phyloP scores from a whole-genome alignment of 768 basidiomycete genomes.

The Suillus alpinus region DNA sequence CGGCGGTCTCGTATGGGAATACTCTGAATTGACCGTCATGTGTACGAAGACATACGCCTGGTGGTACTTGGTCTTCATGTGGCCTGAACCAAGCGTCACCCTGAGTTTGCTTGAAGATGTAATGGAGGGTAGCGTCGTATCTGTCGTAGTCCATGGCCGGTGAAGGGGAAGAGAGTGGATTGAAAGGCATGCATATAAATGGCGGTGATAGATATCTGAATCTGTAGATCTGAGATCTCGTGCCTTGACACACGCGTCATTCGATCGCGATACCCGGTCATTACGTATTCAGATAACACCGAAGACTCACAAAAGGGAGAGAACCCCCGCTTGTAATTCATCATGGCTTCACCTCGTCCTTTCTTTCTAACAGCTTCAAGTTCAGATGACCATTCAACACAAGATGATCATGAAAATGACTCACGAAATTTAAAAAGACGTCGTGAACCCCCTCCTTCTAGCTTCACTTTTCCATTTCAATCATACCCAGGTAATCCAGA shows the following conservation, averaged over 20 bases:
- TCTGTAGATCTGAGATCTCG: background rate
- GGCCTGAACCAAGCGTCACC: conserved; percentile 56
- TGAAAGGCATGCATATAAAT: too few relatives aligned
- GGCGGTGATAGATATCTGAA: too few relatives aligned
- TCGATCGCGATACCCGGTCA: too few relatives aligned
- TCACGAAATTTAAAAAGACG: conserved; percentile 12
- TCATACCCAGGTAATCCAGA: conserved; percentile 67
- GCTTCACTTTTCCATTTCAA: conserved; percentile 52
- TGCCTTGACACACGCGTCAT: background rate
- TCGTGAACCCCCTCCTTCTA: conserved; percentile 35
- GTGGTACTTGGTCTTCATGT: conserved; percentile 43
- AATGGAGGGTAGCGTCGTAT: conserved; percentile 29
- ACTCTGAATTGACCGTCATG: conserved; percentile 49
- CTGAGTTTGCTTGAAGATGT: conserved; percentile 32
- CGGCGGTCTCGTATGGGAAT: conserved; percentile 53
- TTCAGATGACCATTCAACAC: conserved; percentile 18
- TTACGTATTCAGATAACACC: background rate
- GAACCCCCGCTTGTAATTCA: too few relatives aligned
- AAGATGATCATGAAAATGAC: conserved; percentile 22
- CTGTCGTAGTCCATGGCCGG: conserved; percentile 31
- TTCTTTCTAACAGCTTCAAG: conserved; percentile 32
- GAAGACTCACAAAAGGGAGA: conserved; percentile 5
- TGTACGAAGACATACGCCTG: conserved; percentile 49
- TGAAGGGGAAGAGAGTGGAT: background rate
- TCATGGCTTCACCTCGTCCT: conserved; percentile 34